These are phyloP conservation scores for Zelonia costaricensis DNA, from an alignment of 208 protist genomes.

Conservation along the genomic window DNA sequence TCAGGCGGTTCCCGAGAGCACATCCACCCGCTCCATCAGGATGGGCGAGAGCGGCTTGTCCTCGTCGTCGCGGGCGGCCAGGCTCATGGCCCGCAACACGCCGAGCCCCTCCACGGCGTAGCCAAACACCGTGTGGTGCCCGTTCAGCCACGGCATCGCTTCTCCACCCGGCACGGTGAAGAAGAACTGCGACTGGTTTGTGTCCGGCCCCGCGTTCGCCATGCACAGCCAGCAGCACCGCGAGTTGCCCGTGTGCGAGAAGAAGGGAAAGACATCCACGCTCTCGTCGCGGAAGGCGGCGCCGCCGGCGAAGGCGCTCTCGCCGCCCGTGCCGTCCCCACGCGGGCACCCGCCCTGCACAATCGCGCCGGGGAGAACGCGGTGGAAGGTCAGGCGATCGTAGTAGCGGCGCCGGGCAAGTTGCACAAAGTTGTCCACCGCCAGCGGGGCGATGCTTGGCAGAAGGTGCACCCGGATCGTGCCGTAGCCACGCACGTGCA, in stretches of 20 bases:
- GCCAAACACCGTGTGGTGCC: conserved; percentile 96
- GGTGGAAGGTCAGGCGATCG: conserved; percentile 94
- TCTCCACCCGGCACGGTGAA: conserved; percentile 65
- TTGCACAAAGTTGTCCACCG: conserved; percentile 96
- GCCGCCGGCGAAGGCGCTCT: conserved; percentile 79
- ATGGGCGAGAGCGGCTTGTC: conserved; percentile 59
- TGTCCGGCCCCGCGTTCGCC: conserved; percentile 82
- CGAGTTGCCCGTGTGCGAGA: conserved; percentile 40
- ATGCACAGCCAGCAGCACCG: conserved; percentile 79
- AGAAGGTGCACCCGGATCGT: conserved; percentile 88
- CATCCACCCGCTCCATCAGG: conserved; percentile 56
- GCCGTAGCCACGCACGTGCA: conserved; percentile 58
- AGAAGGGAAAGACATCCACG: conserved; percentile 54
- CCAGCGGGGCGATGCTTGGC: conserved; percentile 89
- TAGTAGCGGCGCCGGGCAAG: conserved; percentile 92
- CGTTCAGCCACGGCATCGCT: conserved; percentile 81
- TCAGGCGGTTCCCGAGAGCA: too few species aligned
- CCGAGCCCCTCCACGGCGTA: conserved; percentile 73
- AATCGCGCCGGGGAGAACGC: conserved; percentile 94
- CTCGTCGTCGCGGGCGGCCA: conserved; percentile 37
- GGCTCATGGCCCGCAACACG: conserved; percentile 52
- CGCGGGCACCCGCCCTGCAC: conserved; percentile 94
- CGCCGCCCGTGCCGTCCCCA: conserved; percentile 94
- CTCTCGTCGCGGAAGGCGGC: conserved; percentile 94
- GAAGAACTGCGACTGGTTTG: conserved; percentile 93